These are phyloP conservation scores for Linum usitatissimum DNA, from an alignment of 345 rosid species.

Conservation along the genomic window DNA sequence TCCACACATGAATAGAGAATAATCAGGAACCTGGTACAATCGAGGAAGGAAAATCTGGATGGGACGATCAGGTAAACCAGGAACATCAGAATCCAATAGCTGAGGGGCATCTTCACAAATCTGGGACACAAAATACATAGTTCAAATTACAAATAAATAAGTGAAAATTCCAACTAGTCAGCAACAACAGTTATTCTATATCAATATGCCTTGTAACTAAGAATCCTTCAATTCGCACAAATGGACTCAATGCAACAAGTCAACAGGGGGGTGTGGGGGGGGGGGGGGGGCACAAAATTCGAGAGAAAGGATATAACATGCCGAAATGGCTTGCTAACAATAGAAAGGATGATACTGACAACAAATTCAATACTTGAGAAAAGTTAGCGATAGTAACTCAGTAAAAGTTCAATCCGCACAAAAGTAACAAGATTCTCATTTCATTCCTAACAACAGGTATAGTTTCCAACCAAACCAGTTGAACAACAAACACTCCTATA, in stretches of 20 bases:
- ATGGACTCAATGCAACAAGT: background rate
- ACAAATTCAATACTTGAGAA: too few relatives aligned
- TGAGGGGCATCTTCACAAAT: conserved; percentile 95
- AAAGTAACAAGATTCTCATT: background rate
- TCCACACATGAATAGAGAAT: conserved; percentile 3
- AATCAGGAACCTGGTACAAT: conserved; percentile 50
- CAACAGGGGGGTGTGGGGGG: background rate
- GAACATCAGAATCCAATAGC: conserved; percentile 74
- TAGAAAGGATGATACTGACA: background rate
- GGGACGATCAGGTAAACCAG: conserved; percentile 82
- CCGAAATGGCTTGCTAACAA: background rate
- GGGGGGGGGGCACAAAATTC: background rate
- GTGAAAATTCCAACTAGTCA: background rate
- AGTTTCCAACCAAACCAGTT: background rate
- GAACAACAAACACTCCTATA: background rate
- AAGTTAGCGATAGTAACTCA: background rate
- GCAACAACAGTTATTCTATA: background rate
- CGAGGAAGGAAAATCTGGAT: conserved; percentile 71
- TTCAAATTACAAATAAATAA: background rate
- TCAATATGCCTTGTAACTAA: background rate
- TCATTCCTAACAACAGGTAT: background rate
- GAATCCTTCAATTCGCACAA: background rate
- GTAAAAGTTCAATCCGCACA: background rate
- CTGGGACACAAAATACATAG: conserved; percentile 24
- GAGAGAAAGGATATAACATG: background rate